Percentiles rank a stretch among this genome's conserved stretches.
Evolutionary conservation across 192 early-diverging fungal genomes (phyloP).

Genomic region (Coemansia sp.): DNA sequence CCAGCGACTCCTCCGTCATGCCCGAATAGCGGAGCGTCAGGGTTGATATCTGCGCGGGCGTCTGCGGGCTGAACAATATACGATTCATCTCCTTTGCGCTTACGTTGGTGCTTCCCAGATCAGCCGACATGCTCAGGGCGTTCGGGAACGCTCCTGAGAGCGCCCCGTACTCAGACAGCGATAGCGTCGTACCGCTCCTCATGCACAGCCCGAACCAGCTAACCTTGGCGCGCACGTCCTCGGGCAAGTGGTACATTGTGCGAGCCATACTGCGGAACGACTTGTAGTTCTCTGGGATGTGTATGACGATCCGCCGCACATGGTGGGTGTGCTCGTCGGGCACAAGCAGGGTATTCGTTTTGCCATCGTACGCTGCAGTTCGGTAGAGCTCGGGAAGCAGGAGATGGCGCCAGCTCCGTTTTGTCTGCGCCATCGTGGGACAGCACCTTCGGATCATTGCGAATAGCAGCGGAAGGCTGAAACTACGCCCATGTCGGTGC

Average conservation of each 20-base stretch:
- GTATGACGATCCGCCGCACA: conserved; percentile 16
- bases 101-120: conserved; percentile 9
- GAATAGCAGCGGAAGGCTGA: not conserved
- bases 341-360: conserved; percentile 1
- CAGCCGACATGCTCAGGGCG: conserved; percentile 5
- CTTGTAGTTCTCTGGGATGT: conserved; percentile 10
- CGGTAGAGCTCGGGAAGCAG: conserved; percentile 15
- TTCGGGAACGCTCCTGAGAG: conserved; percentile 26
- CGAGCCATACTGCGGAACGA: conserved; percentile 27
- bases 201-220: conserved; percentile 27
- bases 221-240: conserved; percentile 14
- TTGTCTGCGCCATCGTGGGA: conserved; percentile 13
- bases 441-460: not conserved
- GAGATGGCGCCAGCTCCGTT: conserved; percentile 15
- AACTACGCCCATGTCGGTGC: not conserved
- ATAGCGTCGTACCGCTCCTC: conserved; percentile 9
- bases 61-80: conserved; percentile 1
- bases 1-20: not conserved
- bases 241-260: conserved; percentile 18
- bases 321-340: not conserved
- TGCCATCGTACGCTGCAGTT: conserved; percentile 18
- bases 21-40: conserved; percentile 6
- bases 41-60: conserved; percentile 2
- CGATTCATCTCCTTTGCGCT: conserved; percentile 4
- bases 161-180: conserved; percentile 30